Conservation (phyloP, 495 filamentous ascomycete species). For the Penicillium cataractarum region DNA sequence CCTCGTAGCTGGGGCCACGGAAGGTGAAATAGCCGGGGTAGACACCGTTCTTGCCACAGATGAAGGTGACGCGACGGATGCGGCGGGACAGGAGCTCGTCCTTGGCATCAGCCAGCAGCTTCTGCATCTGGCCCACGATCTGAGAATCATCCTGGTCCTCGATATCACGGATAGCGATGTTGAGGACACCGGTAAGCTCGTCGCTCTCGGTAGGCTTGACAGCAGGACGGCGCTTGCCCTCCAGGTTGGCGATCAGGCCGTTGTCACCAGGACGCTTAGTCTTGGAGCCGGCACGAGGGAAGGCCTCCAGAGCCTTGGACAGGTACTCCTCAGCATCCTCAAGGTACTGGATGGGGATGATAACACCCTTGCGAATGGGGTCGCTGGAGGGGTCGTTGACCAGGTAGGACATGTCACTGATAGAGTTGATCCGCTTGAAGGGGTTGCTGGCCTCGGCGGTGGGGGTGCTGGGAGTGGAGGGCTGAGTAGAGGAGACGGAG, state of each 20-base stretch:
- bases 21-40: constrained; percentile 99
- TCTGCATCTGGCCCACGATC: constrained; percentile 71
- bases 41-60: constrained; percentile 92
- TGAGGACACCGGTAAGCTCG: constrained; percentile 87
- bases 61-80: constrained; percentile 90
- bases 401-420: constrained; percentile 94
- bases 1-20: constrained; percentile 84
- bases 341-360: constrained; percentile 87
- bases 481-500: constrained; percentile 69
- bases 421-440: constrained; percentile 85
- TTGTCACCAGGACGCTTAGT: constrained; percentile 40
- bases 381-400: constrained; percentile 68
- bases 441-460: constrained; percentile 59
- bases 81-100: constrained; percentile 78
- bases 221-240: constrained; percentile 67
- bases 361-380: constrained; percentile 87
- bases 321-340: constrained; percentile 92
- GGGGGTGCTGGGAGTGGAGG: constrained; percentile 87
- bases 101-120: constrained; percentile 78
- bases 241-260: constrained; percentile 72
- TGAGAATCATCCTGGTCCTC: constrained; percentile 86
- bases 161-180: constrained; percentile 87
- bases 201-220: constrained; percentile 53
- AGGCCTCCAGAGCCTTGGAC: constrained; percentile 76
- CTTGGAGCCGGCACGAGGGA: constrained; percentile 61